Percentiles rank a stretch among this genome's conserved stretches.
Conservation (phyloP, 108 stramenopile species). For the Cyclostephanos tholiformis region DNA sequence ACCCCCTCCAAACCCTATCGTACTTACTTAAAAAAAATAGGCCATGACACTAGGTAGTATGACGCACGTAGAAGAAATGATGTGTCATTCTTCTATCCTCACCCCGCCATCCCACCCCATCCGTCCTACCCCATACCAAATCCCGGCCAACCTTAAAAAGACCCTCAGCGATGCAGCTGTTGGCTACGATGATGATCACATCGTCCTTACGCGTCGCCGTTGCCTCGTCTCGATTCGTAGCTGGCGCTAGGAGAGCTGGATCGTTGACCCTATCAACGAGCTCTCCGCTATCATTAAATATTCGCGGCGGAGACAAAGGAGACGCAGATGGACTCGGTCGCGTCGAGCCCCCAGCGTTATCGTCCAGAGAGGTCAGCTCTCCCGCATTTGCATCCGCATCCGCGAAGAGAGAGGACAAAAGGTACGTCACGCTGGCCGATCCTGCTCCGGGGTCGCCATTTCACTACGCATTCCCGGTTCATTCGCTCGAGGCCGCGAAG, state of each 20-base stretch:
- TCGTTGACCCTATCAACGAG: neutral
- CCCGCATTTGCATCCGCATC: slow-evolving; percentile 5
- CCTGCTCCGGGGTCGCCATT: slow-evolving; percentile 91
- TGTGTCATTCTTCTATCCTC: no score
- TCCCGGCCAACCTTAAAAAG: no score
- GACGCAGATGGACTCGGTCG: neutral
- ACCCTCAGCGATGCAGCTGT: neutral
- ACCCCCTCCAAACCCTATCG: no score
- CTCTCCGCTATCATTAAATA: neutral
- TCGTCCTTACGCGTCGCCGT: slow-evolving; percentile 10
- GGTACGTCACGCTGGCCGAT: slow-evolving; percentile 60
- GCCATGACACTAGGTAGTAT: no score
- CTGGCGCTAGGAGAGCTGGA: neutral
- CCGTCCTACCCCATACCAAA: no score
- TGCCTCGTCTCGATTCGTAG: slow-evolving; percentile 2
- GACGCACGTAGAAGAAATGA: no score
- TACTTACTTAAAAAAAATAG: no score
- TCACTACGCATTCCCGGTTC: slow-evolving; percentile 97
- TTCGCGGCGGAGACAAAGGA: slow-evolving; percentile 7
- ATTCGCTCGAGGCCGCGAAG: slow-evolving; percentile 88
- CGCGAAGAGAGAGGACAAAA: slow-evolving; percentile 2
- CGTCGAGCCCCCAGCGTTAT: neutral
- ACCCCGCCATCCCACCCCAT: no score
- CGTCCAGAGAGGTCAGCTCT: slow-evolving; percentile 22
- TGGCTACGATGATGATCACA: slow-evolving; percentile 7